Evolutionary conservation across 2,329 filamentous ascomycete species (phyloP).

Genomic region (Ceratocystis cubensis): DNA sequence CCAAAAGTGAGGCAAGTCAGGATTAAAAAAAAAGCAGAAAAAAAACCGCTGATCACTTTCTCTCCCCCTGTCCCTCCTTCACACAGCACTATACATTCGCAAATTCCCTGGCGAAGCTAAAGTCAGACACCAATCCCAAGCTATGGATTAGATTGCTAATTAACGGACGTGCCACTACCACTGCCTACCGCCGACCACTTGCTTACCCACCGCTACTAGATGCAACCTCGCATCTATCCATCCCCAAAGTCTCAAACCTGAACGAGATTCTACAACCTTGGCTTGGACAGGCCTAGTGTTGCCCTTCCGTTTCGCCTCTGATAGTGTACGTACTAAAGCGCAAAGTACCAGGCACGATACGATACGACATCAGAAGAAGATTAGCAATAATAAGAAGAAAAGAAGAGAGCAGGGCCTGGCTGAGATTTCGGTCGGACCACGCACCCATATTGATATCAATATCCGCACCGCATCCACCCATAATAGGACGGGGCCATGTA

Average conservation of each 20-base stretch:
- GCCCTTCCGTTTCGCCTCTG: slow-evolving; percentile 6
- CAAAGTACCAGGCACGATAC: neutral
- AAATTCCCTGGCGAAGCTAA: neutral
- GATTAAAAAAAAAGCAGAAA: neutral
- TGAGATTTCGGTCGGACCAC: neutral
- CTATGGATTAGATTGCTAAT: slow-evolving; percentile 10
- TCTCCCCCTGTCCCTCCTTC: neutral
- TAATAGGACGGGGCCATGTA: neutral
- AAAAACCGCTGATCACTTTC: neutral
- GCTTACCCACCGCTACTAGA: neutral
- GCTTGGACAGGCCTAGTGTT: slow-evolving; percentile 2
- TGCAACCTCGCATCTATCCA: neutral
- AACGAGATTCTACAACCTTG: slow-evolving; percentile 4
- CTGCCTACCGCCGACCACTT: too few species aligned
- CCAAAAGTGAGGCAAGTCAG: too few species aligned
- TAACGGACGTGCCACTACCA: neutral
- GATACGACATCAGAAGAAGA: neutral
- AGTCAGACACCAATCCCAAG: neutral
- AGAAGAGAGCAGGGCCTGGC: neutral
- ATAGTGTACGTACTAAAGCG: neutral
- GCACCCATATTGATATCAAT: neutral
- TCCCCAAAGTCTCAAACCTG: neutral
- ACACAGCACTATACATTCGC: neutral
- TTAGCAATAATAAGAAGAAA: neutral
- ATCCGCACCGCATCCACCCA: neutral